Base-by-base conservation (phyloP, 202 grass and related monocot genomes). In the Eragrostis tef region DNA sequence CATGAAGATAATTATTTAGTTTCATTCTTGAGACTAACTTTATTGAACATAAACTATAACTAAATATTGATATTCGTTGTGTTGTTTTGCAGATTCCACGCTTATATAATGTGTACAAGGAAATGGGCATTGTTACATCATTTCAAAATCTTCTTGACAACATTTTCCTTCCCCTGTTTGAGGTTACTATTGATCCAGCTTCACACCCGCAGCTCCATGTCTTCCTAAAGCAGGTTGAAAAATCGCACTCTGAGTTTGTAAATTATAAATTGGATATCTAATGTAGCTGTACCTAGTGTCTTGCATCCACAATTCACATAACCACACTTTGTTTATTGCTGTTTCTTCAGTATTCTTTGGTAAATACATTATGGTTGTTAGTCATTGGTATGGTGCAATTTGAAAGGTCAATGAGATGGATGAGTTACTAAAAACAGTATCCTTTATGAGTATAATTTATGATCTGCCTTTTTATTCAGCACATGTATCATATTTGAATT, bases 81-180 rank as follows among this genome's bases (percentile, higher is more conserved):
- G 11, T 34, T 84, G 11, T 71, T 86, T 79, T 88, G 73, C 89
- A 99, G 96, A 90, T 99, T 67, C 93, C 96, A 7, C 87, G 96
- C 56, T 74, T 99, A 69, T 99, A 99, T 85, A 99, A 92, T 73
- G 71, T 99, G 41, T 99, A 99, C 85, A 93, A 96, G 89, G 90
- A 93, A 90, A 99, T 99, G 93, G 96, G 96, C 57, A 99, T 91
- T 51, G 93, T 89, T 53, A 99, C 88, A 78, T 99, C 96, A 88
- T 99, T 99, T 70, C 96, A 99, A 53, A 93, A 87, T 83, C 84
- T 99, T 75, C 93, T 99, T 43, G 96, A 99, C 89, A 96, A 99
- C 57, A 90, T 99, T 83, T 99, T 99, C 63, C 93, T 99, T 89
- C 96, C 96, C 76, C 91, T 99, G 31, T 99, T 93, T 91, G 96